These are phyloP conservation scores for Solanum arcanum DNA, from an alignment of 257 asterid genomes.

Conservation along the genomic window DNA sequence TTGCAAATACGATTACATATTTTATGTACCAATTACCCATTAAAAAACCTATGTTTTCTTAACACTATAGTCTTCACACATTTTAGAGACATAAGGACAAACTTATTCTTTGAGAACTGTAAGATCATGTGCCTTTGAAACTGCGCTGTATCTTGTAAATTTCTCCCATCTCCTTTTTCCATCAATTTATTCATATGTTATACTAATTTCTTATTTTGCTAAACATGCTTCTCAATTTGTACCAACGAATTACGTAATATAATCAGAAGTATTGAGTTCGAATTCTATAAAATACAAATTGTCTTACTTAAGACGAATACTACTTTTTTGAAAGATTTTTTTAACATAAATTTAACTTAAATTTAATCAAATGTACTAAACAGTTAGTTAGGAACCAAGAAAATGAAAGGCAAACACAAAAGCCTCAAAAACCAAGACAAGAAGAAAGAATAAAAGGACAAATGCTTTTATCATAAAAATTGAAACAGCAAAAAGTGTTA, in stretches of 20 bases:
- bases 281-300: not conserved
- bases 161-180: not conserved
- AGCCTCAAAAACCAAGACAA: not conserved
- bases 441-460: not conserved
- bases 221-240: not conserved
- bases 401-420: not conserved
- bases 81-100: not conserved
- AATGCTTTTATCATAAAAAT: not conserved
- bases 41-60: not conserved
- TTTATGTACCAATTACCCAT: slow-evolving; percentile 5
- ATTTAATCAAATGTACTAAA: not conserved
- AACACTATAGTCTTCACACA: not conserved
- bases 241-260: not conserved
- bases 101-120: not conserved
- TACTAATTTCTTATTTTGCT: not conserved
- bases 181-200: not conserved
- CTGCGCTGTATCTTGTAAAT: not conserved
- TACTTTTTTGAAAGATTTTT: not conserved
- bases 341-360: not conserved
- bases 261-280: not conserved
- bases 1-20: not conserved
- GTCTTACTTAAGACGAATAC: not conserved
- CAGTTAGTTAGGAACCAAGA: not conserved
- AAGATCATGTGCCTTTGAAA: slow-evolving; percentile 3
- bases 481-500: not conserved